Evolutionary conservation across 345 rosid species (phyloP).

Genomic region (Brassica cretica): DNA sequence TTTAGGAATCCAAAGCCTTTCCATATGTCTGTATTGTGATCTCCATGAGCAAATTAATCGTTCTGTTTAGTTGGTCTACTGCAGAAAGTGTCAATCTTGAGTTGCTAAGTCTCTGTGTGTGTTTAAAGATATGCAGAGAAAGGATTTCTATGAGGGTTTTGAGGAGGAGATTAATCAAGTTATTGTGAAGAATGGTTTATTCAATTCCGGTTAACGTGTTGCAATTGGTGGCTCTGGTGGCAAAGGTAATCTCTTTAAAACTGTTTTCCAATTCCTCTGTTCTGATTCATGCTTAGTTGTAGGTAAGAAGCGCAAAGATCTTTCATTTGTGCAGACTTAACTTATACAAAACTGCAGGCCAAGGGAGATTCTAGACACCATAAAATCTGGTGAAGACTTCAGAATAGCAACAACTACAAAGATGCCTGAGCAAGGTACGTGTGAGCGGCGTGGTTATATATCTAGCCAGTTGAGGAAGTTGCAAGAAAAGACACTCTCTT

Average conservation of each 20-base stretch:
- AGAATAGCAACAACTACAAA: conserved; percentile 77
- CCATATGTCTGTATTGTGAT: background rate
- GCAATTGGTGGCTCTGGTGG: conserved; percentile 96
- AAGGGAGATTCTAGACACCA: conserved; percentile 83
- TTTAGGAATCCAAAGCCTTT: background rate
- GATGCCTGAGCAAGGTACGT: conserved; percentile 97
- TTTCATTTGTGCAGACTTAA: conserved; percentile 47
- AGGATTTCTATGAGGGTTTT: conserved; percentile 75
- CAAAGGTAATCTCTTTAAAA: conserved; percentile 52
- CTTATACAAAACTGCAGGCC: conserved; percentile 54
- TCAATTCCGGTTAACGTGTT: conserved; percentile 78
- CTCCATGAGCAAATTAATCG: background rate
- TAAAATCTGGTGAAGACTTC: conserved; percentile 78
- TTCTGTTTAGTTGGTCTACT: background rate
- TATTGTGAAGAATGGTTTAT: conserved; percentile 60
- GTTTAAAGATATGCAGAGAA: conserved; percentile 61
- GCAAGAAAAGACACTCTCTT: background rate
- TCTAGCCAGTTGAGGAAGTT: conserved; percentile 76
- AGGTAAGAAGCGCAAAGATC: background rate
- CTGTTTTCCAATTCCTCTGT: background rate
- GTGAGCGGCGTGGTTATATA: conserved; percentile 91
- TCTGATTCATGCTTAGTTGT: background rate
- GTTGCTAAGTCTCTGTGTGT: background rate
- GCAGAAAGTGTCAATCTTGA: background rate
- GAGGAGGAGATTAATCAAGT: conserved; percentile 87